phyloP scores from a whole-genome alignment of 116 monocot species.

The Posidonia oceanica region DNA sequence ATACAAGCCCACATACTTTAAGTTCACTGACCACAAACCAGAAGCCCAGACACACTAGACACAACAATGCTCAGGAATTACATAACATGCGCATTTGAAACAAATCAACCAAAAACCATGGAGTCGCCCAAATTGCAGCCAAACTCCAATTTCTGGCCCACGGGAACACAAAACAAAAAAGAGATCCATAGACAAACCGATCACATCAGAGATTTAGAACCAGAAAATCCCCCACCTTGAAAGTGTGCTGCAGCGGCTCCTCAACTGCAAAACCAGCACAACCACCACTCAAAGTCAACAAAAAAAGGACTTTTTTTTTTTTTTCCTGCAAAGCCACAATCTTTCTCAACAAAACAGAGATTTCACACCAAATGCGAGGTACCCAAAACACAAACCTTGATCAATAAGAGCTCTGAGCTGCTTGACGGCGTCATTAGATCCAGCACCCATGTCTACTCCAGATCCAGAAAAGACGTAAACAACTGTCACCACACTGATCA shows the following conservation, averaged over 20 bases:
- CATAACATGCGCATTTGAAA: not conserved
- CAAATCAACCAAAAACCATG: not conserved
- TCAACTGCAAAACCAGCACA: constrained; percentile 12
- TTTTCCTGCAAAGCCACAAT: not conserved
- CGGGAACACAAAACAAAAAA: not conserved
- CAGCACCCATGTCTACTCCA: constrained; percentile 22
- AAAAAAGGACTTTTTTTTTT: not conserved
- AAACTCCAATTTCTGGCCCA: not conserved
- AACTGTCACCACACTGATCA: not conserved
- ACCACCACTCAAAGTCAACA: not conserved
- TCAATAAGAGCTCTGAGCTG: constrained; percentile 56
- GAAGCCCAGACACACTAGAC: too few species aligned
- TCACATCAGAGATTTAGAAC: too few species aligned
- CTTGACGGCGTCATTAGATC: constrained; percentile 49
- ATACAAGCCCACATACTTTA: too few species aligned
- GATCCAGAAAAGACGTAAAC: not conserved
- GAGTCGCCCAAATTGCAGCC: too few species aligned
- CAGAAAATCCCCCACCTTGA: constrained; percentile 11
- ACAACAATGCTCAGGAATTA: not conserved
- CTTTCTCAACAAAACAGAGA: not conserved
- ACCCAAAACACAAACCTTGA: constrained; percentile 22
- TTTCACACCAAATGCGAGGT: not conserved
- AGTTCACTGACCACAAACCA: too few species aligned
- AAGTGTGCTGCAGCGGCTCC: constrained; percentile 13
- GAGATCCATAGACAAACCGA: not conserved